phyloP scores from a whole-genome alignment of 2,329 filamentous ascomycete species.

The Cladobotryum mycophilum region DNA sequence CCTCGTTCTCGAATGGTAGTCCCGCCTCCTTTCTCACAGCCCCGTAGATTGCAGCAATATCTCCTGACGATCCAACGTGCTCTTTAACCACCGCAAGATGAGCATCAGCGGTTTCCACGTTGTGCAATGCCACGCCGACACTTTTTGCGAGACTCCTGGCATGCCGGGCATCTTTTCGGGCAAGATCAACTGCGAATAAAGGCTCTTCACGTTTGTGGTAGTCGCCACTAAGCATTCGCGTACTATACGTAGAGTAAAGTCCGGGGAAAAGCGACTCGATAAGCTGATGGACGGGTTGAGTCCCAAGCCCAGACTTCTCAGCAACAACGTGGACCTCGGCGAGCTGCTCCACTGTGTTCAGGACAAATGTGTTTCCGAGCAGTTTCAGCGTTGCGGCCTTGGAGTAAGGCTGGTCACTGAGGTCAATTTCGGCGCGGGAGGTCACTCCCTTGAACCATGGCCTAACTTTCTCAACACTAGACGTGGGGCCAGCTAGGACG shows the following conservation, averaged over 20 bases:
- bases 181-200: slow-evolving; percentile 77
- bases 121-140: slow-evolving; percentile 56
- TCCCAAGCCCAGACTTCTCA: slow-evolving; percentile 73
- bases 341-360: background rate
- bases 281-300: slow-evolving; percentile 62
- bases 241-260: too few species aligned
- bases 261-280: slow-evolving; percentile 65
- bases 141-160: slow-evolving; percentile 59
- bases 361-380: background rate
- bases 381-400: too few species aligned
- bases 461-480: too few species aligned
- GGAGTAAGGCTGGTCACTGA: too few species aligned
- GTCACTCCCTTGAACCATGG: too few species aligned
- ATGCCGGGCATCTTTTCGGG: slow-evolving; percentile 75
- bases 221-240: slow-evolving; percentile 45
- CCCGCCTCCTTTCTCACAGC: slow-evolving; percentile 69
- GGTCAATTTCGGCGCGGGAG: too few species aligned
- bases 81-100: too few species aligned
- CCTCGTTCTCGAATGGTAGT: slow-evolving; percentile 28
- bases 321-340: slow-evolving; percentile 47
- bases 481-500: too few species aligned
- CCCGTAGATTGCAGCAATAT: slow-evolving; percentile 79
- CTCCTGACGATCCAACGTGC: slow-evolving; percentile 43
- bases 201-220: slow-evolving; percentile 72
- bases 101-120: slow-evolving; percentile 58